Evolutionary conservation across 768 basidiomycete genomes (phyloP).

Genomic region (Tulasnella calospora): DNA sequence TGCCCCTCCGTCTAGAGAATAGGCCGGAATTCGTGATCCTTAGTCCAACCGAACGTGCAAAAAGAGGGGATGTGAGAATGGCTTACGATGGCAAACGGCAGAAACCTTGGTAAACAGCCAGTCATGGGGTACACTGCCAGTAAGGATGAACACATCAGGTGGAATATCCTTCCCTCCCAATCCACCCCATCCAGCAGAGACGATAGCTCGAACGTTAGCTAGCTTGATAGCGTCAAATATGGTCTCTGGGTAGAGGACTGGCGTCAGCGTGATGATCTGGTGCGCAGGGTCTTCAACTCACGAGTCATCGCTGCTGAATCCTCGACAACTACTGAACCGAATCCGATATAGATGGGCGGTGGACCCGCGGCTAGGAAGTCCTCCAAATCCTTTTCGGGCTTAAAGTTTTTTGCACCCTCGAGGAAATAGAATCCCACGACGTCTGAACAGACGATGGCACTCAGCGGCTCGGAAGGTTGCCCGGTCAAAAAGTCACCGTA

Average conservation of each 20-base stretch:
- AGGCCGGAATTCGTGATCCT: neutral
- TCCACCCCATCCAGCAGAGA: constrained; percentile 64
- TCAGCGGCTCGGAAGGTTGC: neutral
- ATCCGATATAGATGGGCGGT: constrained; percentile 58
- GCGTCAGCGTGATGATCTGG: neutral
- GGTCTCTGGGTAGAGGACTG: constrained; percentile 38
- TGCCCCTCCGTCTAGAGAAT: constrained; percentile 48
- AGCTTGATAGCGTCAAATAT: constrained; percentile 55
- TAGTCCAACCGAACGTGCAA: neutral
- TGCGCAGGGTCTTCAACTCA: constrained; percentile 30
- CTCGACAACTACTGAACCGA: constrained; percentile 58
- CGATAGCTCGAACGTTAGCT: constrained; percentile 55
- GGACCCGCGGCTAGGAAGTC: constrained; percentile 48
- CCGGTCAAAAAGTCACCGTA: constrained; percentile 31
- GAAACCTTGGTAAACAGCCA: constrained; percentile 60
- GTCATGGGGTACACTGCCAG: constrained; percentile 60
- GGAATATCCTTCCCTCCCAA: constrained; percentile 53
- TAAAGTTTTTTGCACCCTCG: constrained; percentile 48
- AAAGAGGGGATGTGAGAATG: neutral
- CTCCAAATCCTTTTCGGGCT: constrained; percentile 46
- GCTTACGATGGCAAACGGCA: constrained; percentile 52
- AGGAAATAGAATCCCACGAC: constrained; percentile 64
- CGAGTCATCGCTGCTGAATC: constrained; percentile 51
- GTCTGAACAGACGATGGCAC: constrained; percentile 38
- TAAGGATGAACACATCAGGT: constrained; percentile 52